phyloP scores from a whole-genome alignment of 371 early-diverging fungal species.

The Syncephalis plumigaleata region DNA sequence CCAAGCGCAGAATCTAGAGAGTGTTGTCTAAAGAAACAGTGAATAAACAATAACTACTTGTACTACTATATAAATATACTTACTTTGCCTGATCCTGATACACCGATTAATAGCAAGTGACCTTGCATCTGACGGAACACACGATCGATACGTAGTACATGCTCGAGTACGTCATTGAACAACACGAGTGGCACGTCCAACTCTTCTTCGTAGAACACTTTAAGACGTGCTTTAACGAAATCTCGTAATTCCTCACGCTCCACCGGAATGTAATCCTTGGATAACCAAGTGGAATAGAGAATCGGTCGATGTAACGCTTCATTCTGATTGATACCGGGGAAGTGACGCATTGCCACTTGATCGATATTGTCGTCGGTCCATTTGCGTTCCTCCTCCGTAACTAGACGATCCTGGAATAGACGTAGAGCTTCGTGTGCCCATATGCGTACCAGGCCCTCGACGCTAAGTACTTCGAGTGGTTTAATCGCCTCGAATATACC shows the following conservation, averaged over 20 bases:
- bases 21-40: slow-evolving; percentile 39
- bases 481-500: slow-evolving; percentile 93
- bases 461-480: slow-evolving; percentile 55
- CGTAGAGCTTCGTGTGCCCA: slow-evolving; percentile 98
- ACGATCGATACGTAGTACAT: slow-evolving; percentile 94
- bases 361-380: slow-evolving; percentile 90
- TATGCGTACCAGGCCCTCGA: slow-evolving; percentile 83
- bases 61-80: too few species aligned
- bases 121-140: slow-evolving; percentile 97
- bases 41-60: too few species aligned
- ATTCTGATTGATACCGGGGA: slow-evolving; percentile 60
- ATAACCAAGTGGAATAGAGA: slow-evolving; percentile 93
- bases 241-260: slow-evolving; percentile 79
- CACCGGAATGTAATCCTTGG: slow-evolving; percentile 81
- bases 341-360: slow-evolving; percentile 66
- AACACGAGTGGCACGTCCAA: slow-evolving; percentile 89
- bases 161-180: slow-evolving; percentile 94
- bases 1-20: slow-evolving; percentile 97
- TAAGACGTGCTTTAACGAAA: slow-evolving; percentile 85
- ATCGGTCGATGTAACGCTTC: slow-evolving; percentile 79
- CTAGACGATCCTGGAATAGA: slow-evolving; percentile 95
- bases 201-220: slow-evolving; percentile 98
- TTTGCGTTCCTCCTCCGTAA: slow-evolving; percentile 68
- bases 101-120: slow-evolving; percentile 93
- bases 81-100: slow-evolving; percentile 83